Percentiles rank a stretch among this genome's conserved stretches.
Conservation (phyloP, 225 moss, liverwort and hornwort species). For the Marchantia polymorpha region DNA sequence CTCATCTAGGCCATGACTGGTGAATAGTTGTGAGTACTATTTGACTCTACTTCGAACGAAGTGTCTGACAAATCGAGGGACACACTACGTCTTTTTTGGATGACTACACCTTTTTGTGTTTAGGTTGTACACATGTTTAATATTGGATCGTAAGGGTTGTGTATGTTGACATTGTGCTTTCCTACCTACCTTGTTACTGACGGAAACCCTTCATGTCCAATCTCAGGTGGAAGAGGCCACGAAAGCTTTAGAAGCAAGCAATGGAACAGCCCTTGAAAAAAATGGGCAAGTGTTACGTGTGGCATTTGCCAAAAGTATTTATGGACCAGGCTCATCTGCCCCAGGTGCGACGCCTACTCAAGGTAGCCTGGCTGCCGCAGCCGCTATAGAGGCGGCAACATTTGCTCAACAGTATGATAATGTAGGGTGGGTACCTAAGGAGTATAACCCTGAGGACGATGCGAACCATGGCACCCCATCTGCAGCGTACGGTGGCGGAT, state of each 20-base stretch:
- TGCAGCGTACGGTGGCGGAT: constrained; percentile 1
- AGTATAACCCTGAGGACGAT: constrained; percentile 84
- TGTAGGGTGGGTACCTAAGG: constrained; percentile 97
- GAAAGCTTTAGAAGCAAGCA: constrained; percentile 84
- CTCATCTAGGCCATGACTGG: too few relatives aligned
- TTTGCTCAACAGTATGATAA: constrained; percentile 99
- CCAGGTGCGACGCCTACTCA: constrained; percentile 58
- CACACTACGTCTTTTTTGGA: too few relatives aligned
- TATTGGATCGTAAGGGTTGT: too few relatives aligned
- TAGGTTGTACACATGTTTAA: background rate
- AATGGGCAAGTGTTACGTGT: constrained; percentile 92
- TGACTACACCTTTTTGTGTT: background rate
- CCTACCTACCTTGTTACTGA: background rate
- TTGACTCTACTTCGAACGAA: too few relatives aligned
- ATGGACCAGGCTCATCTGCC: constrained; percentile 57
- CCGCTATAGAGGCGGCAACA: constrained; percentile 97
- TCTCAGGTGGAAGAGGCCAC: constrained; percentile 89
- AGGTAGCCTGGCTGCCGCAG: constrained; percentile 84
- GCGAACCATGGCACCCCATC: constrained; percentile 23
- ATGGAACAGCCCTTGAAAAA: constrained; percentile 87
- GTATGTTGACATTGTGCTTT: background rate
- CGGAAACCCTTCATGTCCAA: background rate
- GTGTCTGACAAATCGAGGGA: too few relatives aligned
- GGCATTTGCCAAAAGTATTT: constrained; percentile 93
- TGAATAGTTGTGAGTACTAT: too few relatives aligned